Base-by-base conservation (phyloP, 31 red algal genomes). In the Bonnemaisonia californica region DNA sequence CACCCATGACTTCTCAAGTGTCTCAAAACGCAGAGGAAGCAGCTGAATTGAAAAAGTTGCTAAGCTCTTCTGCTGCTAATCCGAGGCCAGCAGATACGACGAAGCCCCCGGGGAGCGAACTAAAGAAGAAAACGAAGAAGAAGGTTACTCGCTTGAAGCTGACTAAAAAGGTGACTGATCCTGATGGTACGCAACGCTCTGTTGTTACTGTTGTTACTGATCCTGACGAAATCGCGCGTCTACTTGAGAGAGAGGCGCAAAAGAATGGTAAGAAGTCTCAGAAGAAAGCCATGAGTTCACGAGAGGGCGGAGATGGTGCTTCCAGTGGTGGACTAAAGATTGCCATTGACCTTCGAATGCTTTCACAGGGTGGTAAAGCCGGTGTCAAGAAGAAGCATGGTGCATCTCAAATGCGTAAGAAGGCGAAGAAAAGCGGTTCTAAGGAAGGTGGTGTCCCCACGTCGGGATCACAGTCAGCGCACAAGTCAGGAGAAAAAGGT, bases 241-340 rank as follows among this genome's bases (percentile, higher is more conserved):
- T 36, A 7, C 48, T 71, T 38, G 47, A 74, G 36, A 83, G 62
- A 38, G 66, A 45, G 34, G 83, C 83, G 11, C 48, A 45, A 1
- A 73, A 57, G 31, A 64, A 54, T 42, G 56, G 64, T 21, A 81
- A 82, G 71, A 82, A 82, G 78, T 16, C 45, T 51, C 45, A 51
- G 16, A 62, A 82, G 59, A 69, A 69, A 38, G 59, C 21, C 16
- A 48, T 34, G 41, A 74, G 69, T 3, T 37, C 28, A 12, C 27
- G 32, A 11, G 59, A 3, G 34, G 45, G 57, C 34, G 71, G 70
- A 22, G 41, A 64, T 27, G 54, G 54, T 16, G 11, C 39, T 13
- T 76, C 87, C 11, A 67, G 57, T 59, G 86, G 76, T 26, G 79
- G 77, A 36, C 77, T 88, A 22, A 93, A 87, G 42, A 76, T 93